phyloP scores from a whole-genome alignment of 2,329 filamentous ascomycete species.

The Fusarium gaditjirri region DNA sequence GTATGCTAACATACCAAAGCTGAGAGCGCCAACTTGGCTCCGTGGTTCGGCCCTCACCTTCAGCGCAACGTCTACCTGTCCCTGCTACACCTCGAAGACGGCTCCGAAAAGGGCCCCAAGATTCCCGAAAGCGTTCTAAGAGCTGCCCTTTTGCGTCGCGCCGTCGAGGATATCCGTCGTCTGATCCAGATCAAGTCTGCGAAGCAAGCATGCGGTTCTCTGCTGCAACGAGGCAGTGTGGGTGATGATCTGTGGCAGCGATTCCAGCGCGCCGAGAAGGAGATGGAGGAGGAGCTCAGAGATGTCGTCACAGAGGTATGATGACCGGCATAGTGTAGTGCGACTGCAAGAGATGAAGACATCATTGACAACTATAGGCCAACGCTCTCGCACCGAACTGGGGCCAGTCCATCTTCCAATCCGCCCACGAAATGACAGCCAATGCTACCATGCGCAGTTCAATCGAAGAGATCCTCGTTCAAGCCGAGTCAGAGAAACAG shows the following conservation, averaged over 20 bases:
- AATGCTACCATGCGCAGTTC: slow-evolving; percentile 81
- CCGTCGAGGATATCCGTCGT: slow-evolving; percentile 91
- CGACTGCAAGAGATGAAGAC: background rate
- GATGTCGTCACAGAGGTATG: slow-evolving; percentile 91
- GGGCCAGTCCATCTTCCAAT: slow-evolving; percentile 97
- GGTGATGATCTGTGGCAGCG: slow-evolving; percentile 97
- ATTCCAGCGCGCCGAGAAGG: slow-evolving; percentile 91
- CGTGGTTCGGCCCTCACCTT: slow-evolving; percentile 92
- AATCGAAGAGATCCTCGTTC: slow-evolving; percentile 78
- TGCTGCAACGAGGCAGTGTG: slow-evolving; percentile 90
- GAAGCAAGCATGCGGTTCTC: slow-evolving; percentile 85
- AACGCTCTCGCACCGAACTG: slow-evolving; percentile 89
- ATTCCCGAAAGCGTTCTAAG: slow-evolving; percentile 87
- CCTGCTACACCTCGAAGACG: slow-evolving; percentile 79
- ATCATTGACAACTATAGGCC: slow-evolving; percentile 66
- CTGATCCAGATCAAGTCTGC: slow-evolving; percentile 89
- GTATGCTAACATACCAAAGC: slow-evolving; percentile 56
- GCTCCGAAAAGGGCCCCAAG: slow-evolving; percentile 73
- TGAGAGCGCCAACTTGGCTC: slow-evolving; percentile 84
- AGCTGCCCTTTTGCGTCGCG: slow-evolving; percentile 87
- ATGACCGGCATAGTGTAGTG: background rate
- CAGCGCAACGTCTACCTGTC: slow-evolving; percentile 96
- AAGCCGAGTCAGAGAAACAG: slow-evolving; percentile 78
- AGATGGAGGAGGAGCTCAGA: slow-evolving; percentile 94
- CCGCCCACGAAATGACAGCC: slow-evolving; percentile 93